Percentiles rank a stretch among this genome's conserved stretches.
Conservation (phyloP, 345 rosid species). For the Boechera divaricarpa region DNA sequence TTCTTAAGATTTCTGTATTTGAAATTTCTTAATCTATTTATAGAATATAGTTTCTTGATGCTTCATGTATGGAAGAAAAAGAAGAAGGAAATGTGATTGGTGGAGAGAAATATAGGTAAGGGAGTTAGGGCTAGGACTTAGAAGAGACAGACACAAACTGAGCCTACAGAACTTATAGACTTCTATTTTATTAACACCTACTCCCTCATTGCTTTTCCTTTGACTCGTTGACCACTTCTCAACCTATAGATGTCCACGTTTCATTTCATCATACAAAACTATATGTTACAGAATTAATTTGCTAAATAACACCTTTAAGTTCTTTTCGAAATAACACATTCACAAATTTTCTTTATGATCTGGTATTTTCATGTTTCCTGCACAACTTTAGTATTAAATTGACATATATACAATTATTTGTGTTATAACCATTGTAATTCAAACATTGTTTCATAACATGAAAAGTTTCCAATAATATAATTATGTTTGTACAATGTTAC, state of each 20-base stretch:
- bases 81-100: constrained; percentile 18
- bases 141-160: constrained; percentile 42
- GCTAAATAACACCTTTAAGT: background rate
- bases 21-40: constrained; percentile 3
- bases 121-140: constrained; percentile 38
- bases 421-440: background rate
- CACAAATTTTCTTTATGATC: background rate
- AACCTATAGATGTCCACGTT: constrained; percentile 14
- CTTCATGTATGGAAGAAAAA: constrained; percentile 35
- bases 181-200: constrained; percentile 35
- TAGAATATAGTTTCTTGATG: constrained; percentile 17
- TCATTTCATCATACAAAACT: constrained; percentile 26
- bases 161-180: constrained; percentile 37
- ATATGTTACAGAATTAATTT: background rate
- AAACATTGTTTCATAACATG: background rate
- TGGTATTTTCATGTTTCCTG: background rate
- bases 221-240: constrained; percentile 40
- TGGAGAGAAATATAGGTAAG: constrained; percentile 27
- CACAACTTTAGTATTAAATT: background rate
- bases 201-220: constrained; percentile 37
- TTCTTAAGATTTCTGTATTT: background rate
- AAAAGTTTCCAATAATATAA: background rate
- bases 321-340: background rate
- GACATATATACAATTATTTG: background rate
- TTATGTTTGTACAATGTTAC: background rate